phyloP scores from a whole-genome alignment of 306 rosid species.

The Trichosanthes cucumerina region DNA sequence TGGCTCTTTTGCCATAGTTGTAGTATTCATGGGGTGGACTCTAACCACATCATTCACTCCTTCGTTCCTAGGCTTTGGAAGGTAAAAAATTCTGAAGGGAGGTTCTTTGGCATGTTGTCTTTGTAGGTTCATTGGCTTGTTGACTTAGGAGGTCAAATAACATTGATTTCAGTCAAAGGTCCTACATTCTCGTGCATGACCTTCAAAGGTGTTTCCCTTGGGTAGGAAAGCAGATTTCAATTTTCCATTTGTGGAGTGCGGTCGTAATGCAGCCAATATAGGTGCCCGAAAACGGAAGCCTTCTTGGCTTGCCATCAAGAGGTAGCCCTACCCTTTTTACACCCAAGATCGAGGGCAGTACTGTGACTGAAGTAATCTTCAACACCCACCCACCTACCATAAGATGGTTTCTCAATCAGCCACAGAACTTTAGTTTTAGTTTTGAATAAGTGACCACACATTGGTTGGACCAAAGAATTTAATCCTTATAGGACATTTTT shows the following conservation, averaged over 20 bases:
- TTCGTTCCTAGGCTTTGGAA: background rate
- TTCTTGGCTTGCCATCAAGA: background rate
- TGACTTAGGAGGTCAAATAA: background rate
- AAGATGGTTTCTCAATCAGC: background rate
- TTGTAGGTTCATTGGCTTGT: background rate
- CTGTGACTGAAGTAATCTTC: background rate
- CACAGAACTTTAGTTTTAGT: background rate
- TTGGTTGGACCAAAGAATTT: background rate
- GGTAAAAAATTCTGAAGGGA: background rate
- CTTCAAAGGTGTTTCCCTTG: background rate
- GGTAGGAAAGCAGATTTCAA: background rate
- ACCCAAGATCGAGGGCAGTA: background rate
- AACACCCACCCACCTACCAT: too few relatives aligned
- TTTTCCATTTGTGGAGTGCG: background rate
- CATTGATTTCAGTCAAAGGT: background rate
- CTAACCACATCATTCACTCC: background rate
- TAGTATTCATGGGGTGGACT: background rate
- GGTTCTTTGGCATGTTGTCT: background rate
- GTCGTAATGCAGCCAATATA: background rate
- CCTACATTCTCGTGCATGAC: background rate
- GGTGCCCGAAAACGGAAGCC: background rate
- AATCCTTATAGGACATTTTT: background rate
- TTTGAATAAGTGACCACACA: background rate
- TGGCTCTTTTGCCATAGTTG: background rate
- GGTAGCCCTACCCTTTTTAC: background rate